phyloP scores from a whole-genome alignment of 148 eudicot genomes.

The Diospyros kaki region DNA sequence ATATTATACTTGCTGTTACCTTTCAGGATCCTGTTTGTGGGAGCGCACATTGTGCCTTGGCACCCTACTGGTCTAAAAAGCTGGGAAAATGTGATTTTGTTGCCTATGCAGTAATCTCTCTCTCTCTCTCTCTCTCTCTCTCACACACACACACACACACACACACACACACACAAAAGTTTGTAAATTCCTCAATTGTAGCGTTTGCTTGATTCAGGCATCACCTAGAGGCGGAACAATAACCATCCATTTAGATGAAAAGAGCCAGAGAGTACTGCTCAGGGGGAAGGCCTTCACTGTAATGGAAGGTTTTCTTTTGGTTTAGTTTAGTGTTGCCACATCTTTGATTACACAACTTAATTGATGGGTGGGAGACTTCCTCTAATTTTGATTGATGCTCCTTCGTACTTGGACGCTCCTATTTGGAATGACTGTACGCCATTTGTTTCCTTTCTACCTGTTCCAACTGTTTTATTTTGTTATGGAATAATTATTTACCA shows the following conservation, averaged over 20 bases:
- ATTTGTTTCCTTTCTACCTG: too few relatives aligned
- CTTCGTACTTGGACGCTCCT: too few relatives aligned
- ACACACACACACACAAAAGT: not conserved
- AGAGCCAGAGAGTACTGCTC: constrained; percentile 51
- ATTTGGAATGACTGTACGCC: too few relatives aligned
- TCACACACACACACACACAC: too few relatives aligned
- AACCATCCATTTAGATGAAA: constrained; percentile 59
- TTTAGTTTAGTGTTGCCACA: constrained; percentile 10
- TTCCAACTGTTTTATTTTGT: too few relatives aligned
- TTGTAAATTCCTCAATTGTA: not conserved
- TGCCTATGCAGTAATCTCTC: constrained; percentile 50
- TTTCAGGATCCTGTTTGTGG: constrained; percentile 79
- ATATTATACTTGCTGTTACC: not conserved
- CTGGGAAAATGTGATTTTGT: constrained; percentile 55
- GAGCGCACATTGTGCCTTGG: constrained; percentile 86
- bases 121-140: constrained; percentile 3
- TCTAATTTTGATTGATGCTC: too few relatives aligned
- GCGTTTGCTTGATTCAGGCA: constrained; percentile 41
- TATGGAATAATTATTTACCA: too few relatives aligned
- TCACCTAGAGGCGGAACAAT: constrained; percentile 65
- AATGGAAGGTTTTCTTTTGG: constrained; percentile 70
- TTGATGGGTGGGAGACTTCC: too few relatives aligned
- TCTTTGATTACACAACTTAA: too few relatives aligned
- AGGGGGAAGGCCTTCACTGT: constrained; percentile 58
- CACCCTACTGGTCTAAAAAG: constrained; percentile 64